Evolutionary conservation across 2,329 filamentous ascomycete species (phyloP).

Genomic region (Diaporthe longicolla): DNA sequence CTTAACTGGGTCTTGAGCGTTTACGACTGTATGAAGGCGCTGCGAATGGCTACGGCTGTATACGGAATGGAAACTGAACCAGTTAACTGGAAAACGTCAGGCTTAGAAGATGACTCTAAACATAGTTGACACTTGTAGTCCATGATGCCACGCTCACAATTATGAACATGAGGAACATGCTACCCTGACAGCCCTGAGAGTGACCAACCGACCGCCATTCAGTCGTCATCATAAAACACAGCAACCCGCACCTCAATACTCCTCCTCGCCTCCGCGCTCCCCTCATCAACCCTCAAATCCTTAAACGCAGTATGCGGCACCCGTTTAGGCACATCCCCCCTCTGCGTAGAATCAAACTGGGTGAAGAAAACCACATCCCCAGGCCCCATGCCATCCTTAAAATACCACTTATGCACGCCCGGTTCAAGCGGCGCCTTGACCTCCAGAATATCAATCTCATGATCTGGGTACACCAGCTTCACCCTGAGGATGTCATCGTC

Average conservation of each 20-base stretch:
- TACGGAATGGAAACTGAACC: too few relatives aligned
- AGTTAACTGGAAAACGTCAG: too few relatives aligned
- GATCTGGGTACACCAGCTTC: conserved; percentile 52
- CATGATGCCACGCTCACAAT: too few relatives aligned
- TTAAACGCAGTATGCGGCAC: conserved; percentile 69
- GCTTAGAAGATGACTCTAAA: too few relatives aligned
- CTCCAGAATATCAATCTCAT: conserved; percentile 54
- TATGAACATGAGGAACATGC: too few relatives aligned
- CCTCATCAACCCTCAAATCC: conserved; percentile 58
- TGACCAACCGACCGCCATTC: background rate
- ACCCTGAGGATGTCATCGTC: conserved; percentile 24
- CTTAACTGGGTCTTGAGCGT: too few relatives aligned
- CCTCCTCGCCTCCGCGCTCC: conserved; percentile 58
- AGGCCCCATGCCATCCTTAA: conserved; percentile 37
- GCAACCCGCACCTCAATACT: conserved; percentile 70
- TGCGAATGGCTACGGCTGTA: too few relatives aligned
- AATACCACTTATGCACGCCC: conserved; percentile 46
- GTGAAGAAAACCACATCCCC: conserved; percentile 43
- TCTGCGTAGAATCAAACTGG: conserved; percentile 48
- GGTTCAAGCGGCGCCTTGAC: conserved; percentile 47
- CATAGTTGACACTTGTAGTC: too few relatives aligned
- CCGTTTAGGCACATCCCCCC: conserved; percentile 62
- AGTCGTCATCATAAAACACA: conserved; percentile 59
- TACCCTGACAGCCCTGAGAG: too few relatives aligned
- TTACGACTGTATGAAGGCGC: too few relatives aligned